A percentile compares a stretch with the other conserved stretches of the same genome.
These are phyloP conservation scores for Boletus edulis DNA, from an alignment of 768 basidiomycete species.

Conservation along the genomic window DNA sequence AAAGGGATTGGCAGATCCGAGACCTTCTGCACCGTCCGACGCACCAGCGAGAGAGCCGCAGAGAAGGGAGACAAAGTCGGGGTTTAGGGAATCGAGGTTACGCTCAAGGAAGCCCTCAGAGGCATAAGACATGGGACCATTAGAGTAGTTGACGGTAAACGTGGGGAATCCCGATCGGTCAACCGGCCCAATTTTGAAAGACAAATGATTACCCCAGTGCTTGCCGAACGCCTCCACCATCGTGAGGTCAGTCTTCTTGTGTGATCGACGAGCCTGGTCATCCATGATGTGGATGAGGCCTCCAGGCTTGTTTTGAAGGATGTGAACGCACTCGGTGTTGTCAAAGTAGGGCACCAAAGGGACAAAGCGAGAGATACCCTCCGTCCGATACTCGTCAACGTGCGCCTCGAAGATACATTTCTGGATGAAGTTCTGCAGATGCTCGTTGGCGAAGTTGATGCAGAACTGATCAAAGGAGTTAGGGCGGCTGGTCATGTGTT, in stretches of 20 bases:
- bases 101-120: conserved; percentile 86
- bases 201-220: conserved; percentile 90
- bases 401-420: conserved; percentile 66
- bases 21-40: conserved; percentile 55
- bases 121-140: conserved; percentile 89
- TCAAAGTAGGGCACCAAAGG: conserved; percentile 81
- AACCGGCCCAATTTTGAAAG: conserved; percentile 78
- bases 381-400: conserved; percentile 77
- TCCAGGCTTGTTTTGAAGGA: conserved; percentile 45
- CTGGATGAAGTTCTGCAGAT: conserved; percentile 80
- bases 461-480: conserved; percentile 97
- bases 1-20: conserved; percentile 88
- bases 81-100: conserved; percentile 86
- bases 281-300: conserved; percentile 98
- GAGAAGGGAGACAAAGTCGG: conserved; percentile 89
- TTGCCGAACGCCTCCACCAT: conserved; percentile 96
- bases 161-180: conserved; percentile 80
- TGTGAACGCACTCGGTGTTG: conserved; percentile 84
- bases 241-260: conserved; percentile 88
- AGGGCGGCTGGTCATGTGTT: conserved; percentile 81
- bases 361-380: conserved; percentile 71
- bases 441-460: conserved; percentile 95
- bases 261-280: conserved; percentile 83
- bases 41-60: conserved; percentile 49
- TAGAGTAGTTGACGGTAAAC: conserved; percentile 91